These are phyloP conservation scores for Kwoniella sp. DNA, from an alignment of 768 basidiomycete genomes.

Conservation along the genomic window DNA sequence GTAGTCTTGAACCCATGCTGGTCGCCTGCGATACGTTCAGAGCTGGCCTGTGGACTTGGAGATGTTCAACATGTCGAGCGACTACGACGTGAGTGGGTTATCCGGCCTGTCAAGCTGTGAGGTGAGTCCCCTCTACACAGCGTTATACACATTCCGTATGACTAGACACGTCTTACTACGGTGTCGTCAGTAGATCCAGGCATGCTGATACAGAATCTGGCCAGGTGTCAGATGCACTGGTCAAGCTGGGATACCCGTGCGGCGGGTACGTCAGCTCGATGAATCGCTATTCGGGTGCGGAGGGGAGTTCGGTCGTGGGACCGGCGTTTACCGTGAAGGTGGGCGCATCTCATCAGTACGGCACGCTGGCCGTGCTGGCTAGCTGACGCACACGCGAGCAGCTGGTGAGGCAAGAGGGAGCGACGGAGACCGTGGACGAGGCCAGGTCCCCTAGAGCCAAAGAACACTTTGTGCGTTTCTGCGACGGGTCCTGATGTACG, in stretches of 20 bases:
- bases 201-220: too few relatives aligned
- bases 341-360: background rate
- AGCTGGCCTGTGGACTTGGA: too few relatives aligned
- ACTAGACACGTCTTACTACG: background rate
- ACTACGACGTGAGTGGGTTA: too few relatives aligned
- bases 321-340: slow-evolving; percentile 78
- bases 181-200: too few relatives aligned
- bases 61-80: too few relatives aligned
- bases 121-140: slow-evolving; percentile 5
- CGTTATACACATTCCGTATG: background rate
- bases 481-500: background rate
- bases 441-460: slow-evolving; percentile 63
- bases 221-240: slow-evolving; percentile 77
- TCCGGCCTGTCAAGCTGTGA: slow-evolving; percentile 20
- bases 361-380: background rate
- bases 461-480: slow-evolving; percentile 64
- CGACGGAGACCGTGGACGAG: slow-evolving; percentile 29
- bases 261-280: slow-evolving; percentile 83
- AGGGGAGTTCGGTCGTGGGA: slow-evolving; percentile 59
- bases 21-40: too few relatives aligned
- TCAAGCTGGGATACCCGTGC: slow-evolving; percentile 67
- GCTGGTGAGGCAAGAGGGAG: background rate
- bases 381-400: background rate
- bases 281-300: slow-evolving; percentile 54
- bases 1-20: too few relatives aligned